Base-by-base conservation (phyloP, 768 basidiomycete species). In the Cystobasidium onofrii region DNA sequence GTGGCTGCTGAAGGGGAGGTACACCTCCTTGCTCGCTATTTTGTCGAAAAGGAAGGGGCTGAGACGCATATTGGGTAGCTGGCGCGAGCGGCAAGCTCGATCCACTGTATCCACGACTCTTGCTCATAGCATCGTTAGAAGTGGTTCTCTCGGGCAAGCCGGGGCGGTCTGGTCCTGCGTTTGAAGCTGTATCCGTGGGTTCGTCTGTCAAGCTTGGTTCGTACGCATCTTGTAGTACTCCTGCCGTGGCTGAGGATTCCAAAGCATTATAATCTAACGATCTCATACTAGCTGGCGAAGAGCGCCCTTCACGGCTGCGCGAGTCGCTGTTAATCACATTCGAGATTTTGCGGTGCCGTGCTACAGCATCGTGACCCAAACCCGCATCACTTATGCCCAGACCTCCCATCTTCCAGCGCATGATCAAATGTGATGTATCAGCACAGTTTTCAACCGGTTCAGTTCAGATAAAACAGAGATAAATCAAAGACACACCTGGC, bases 41-140 rank as follows among this genome's bases (percentile, higher is more conserved):
- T 54, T 67, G 65, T 33, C 65, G 65, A 23, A 31, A 67, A 13
- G 65, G 44, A 15, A 50, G 65, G 23, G 65, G 41, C n/a, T 71
- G 69, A 17, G 69, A n/a, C 10, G 27, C 57, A 29, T 60, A 60
- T 29, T 60, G 57, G 15, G 57, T 29, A 23, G 57, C 25, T 60
- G 57, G 57, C 6, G 15, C 39, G 39, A 39, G 39, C 6, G 39
- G 39, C 25, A 60, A 15, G 31, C 27, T 60, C 31, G 57, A 60
- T 60, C 23, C 33, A 29, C 33, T 27, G 15, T 27, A 34, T 4
- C 12, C 57, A 29, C 20, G 25, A 6, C 17, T 12, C 6, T 23
- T 60, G 57, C 7, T 15, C 12, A 20, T 17, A 17, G 46, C 46
- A 50, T 50, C 46, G 20, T 15, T n/a, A 3, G 46, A 50, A 15